Evolutionary conservation across 495 filamentous ascomycete genomes (phyloP).

Genomic region (Hypoxylon cercidicola): DNA sequence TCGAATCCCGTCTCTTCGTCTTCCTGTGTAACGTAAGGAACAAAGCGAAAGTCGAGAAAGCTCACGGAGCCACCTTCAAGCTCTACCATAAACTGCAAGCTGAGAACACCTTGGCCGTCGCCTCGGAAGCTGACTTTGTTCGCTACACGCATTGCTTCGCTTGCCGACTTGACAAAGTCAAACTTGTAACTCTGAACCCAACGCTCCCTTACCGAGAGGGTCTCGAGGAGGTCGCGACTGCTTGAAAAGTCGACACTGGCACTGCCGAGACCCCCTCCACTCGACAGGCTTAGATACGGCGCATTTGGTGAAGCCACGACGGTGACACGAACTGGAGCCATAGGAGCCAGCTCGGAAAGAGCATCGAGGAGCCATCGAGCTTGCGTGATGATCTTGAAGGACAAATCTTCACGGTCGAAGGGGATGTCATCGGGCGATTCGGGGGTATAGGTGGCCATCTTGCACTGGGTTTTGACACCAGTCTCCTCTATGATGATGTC

Average conservation of each 20-base stretch:
- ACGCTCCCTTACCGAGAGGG: conserved; percentile 69
- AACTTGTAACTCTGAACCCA: conserved; percentile 80
- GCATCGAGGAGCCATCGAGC: conserved; percentile 84
- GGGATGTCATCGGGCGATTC: conserved; percentile 78
- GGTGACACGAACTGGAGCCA: conserved; percentile 68
- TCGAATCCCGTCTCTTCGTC: conserved; percentile 53
- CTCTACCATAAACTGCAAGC: conserved; percentile 97
- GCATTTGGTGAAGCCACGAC: conserved; percentile 70
- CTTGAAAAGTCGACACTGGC: conserved; percentile 86
- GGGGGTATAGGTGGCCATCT: conserved; percentile 89
- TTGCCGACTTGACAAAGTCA: conserved; percentile 80
- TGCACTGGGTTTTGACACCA: conserved; percentile 89
- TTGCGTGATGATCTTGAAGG: conserved; percentile 95
- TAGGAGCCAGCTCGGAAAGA: conserved; percentile 82
- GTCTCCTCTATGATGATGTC: conserved; percentile 83
- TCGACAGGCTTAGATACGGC: conserved; percentile 79
- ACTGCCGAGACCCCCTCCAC: conserved; percentile 79
- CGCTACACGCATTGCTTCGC: conserved; percentile 87
- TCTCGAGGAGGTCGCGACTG: conserved; percentile 77
- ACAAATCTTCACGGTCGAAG: conserved; percentile 77
- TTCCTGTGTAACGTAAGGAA: conserved; percentile 56
- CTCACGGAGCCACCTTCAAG: conserved; percentile 61
- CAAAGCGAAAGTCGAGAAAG: conserved; percentile 63
- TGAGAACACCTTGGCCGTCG: conserved; percentile 88
- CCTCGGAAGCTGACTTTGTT: conserved; percentile 91